Evolutionary conservation across 2,329 filamentous ascomycete genomes (phyloP), one percentile per base, ranked within the genome.

Genomic region (Fusarium sp.): DNA sequence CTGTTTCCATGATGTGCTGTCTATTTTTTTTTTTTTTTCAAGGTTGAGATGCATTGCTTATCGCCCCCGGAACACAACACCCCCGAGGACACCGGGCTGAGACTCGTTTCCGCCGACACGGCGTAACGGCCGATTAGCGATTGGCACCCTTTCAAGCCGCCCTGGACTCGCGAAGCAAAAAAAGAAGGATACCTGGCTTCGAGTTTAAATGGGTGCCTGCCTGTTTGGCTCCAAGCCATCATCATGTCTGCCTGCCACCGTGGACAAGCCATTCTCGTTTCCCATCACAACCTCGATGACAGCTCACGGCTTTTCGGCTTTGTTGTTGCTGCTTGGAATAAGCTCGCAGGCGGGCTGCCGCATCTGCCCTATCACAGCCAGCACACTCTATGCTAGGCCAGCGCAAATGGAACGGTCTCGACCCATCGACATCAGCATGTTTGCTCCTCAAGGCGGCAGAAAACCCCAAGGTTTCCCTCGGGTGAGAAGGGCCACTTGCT

Each of bases 251-350:
- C 27, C 47, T 54, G 27, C 18, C 47, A 14, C 40, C 42, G 42
- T 47, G 42, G 22, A 36, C 16, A 52, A 20, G 57, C 36, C 47
- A 40, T 61, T 64, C 52, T 33, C 18, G 61, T 72, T 59, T 72
- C 65, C 71, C 71, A 74, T 69, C 58, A 52, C 71, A 62, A 72
- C 69, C 74, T 47, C 45, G 18, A 63, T 66, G 58, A 40, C 38
- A 69, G 61, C 33, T 62, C 18, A 73, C 36, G 31, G 40, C 60
- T 63, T 61, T 61, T 9, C 29, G 40, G 68, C 50, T 10, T 29
- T 35, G 22, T 52, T 29, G 20, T 9, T 59, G 18, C 65, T 57
- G n/a, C 22, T 74, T 42, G 42, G 25, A 40, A 11, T 38, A 36
- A 59, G 27, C 40, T 40, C 58, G n/a, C 45, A 45, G 18, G 31